phyloP scores from a whole-genome alignment of 208 protist species.

The Zelonia costaricensis region DNA sequence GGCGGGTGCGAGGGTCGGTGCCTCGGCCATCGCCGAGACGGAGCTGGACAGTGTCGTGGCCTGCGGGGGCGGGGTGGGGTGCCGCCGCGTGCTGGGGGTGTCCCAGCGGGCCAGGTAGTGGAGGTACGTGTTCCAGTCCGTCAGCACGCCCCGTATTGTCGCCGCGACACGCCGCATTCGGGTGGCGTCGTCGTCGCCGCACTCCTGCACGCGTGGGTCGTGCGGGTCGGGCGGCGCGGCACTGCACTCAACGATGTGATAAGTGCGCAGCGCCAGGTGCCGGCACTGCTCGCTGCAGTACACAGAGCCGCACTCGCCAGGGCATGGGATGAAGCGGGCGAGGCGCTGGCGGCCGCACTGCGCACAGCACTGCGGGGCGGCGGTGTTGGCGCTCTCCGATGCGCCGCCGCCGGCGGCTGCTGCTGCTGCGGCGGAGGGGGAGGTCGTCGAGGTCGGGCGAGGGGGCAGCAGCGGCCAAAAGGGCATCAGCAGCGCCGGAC shows the following conservation, averaged over 20 bases:
- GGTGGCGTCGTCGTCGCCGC: constrained; percentile 1
- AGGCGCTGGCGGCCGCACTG: constrained; percentile 19
- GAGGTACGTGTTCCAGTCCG: constrained; percentile 21
- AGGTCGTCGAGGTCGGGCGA: not conserved
- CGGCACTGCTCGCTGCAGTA: constrained; percentile 50
- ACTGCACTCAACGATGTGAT: constrained; percentile 46
- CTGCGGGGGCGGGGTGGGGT: not conserved
- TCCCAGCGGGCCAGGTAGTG: constrained; percentile 14
- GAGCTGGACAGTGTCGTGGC: too few species aligned
- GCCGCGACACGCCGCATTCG: constrained; percentile 18
- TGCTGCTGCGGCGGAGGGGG: not conserved
- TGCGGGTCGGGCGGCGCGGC: not conserved
- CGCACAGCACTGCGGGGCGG: constrained; percentile 1
- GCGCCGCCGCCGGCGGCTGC: not conserved
- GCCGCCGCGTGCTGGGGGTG: constrained; percentile 17
- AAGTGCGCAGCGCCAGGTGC: constrained; percentile 31
- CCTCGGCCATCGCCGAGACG: too few species aligned
- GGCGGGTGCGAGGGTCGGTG: too few species aligned
- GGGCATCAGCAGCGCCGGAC: constrained; percentile 19
- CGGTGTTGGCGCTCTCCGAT: not conserved
- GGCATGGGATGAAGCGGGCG: constrained; percentile 5
- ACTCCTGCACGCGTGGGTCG: not conserved
- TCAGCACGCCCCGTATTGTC: constrained; percentile 12
- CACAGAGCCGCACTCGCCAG: constrained; percentile 30
- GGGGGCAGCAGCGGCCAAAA: constrained; percentile 19